Evolutionary conservation across 805 yeast species (phyloP).

Genomic region (Monosporozyma solicola): DNA sequence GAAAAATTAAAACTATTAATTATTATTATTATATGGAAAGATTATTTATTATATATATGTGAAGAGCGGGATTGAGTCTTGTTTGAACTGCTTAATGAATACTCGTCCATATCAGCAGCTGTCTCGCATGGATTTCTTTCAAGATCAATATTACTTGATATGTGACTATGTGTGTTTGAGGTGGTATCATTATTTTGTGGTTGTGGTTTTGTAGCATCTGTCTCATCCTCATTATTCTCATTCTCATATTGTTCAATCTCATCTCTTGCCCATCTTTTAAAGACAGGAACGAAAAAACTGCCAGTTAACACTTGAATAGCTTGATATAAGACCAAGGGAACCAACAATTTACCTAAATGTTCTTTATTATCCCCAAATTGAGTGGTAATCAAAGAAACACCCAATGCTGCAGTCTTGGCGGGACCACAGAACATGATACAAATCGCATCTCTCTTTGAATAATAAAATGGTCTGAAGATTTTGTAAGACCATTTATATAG

Average conservation of each 20-base stretch:
- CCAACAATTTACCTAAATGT: slow-evolving; percentile 61
- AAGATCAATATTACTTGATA: background rate
- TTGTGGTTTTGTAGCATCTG: background rate
- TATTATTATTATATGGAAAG: background rate
- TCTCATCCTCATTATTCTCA: slow-evolving; percentile 7
- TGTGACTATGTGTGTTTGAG: background rate
- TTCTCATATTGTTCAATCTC: slow-evolving; percentile 13
- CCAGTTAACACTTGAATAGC: slow-evolving; percentile 83
- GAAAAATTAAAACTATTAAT: background rate
- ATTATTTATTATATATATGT: background rate
- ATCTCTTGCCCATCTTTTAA: slow-evolving; percentile 54
- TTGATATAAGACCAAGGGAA: slow-evolving; percentile 79
- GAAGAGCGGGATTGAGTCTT: background rate
- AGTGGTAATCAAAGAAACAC: slow-evolving; percentile 73
- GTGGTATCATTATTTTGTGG: background rate
- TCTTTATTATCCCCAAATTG: slow-evolving; percentile 61
- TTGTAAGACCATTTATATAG: slow-evolving; percentile 36
- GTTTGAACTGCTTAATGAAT: background rate
- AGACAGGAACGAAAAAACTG: slow-evolving; percentile 53
- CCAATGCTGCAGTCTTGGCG: slow-evolving; percentile 88
- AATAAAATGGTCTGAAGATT: slow-evolving; percentile 53
- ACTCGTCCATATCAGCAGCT: background rate
- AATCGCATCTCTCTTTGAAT: slow-evolving; percentile 62
- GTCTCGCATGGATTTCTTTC: background rate
- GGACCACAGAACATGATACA: slow-evolving; percentile 83